Evolutionary conservation across 345 rosid genomes (phyloP), one percentile per base, ranked within the genome.

Genomic region (Syzygium jambos): DNA sequence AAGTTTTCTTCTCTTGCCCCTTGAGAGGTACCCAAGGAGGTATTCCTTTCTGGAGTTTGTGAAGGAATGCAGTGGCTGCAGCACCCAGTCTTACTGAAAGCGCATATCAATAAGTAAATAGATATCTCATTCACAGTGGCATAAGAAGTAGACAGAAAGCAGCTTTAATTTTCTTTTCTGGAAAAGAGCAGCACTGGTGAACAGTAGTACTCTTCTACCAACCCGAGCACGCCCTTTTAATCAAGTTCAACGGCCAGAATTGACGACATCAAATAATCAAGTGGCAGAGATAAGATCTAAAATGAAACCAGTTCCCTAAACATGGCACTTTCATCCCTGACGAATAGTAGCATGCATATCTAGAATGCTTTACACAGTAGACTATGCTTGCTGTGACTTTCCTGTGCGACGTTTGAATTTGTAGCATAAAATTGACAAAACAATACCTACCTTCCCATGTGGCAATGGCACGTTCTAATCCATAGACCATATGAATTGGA

Each of bases 401-500:
- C 27, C 49, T 38, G 82, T 6, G 38, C 49, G 49, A 73, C 7
- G 3, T 73, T 73, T 3, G 1, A 73, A 73, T 73, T 73, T 73
- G 82, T 73, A 73, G 82, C 82, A 1, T 73, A 38, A 30, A 73
- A 38, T 19, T 10, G 27, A 19, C 27, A 38, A 53, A 80, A 78
- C 4, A 43, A 34, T 56, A 55, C 90, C 84, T 87, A 97, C 99
- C 98, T 94, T 97, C 98, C 99, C 99, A 97, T 87, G 98, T 94
- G 84, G 97, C 98, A 91, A 97, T 95, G 16, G 99, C 98, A 57
- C 90, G 96, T 88, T 97, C 99, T 92, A 97, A 78, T 92, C 98
- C 98, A 84, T 97, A 96, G 87, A 97, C 89, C 99, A 97, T 97
- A 89, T 93, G 97, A 91, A 97, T 97, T 5, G 99, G 99, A 10